Evolutionary conservation across 129 eudicot genomes (phyloP).

Genomic region (Escallonia herrerae): DNA sequence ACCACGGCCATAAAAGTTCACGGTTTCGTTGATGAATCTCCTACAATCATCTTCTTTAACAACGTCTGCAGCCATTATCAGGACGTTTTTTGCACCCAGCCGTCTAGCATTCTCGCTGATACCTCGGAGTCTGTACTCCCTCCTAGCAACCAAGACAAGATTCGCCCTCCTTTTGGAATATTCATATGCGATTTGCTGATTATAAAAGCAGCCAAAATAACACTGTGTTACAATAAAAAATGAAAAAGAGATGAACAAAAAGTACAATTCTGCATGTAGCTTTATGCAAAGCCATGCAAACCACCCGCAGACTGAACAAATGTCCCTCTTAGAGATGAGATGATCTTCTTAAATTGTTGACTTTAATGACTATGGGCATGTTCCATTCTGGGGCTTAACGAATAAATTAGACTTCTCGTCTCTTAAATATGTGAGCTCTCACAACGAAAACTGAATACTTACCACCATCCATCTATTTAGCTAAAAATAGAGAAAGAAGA

Average conservation of each 20-base stretch:
- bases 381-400: too few relatives aligned
- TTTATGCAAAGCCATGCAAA: too few relatives aligned
- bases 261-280: too few relatives aligned
- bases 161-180: slow-evolving; percentile 78
- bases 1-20: slow-evolving; percentile 64
- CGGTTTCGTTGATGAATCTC: slow-evolving; percentile 67
- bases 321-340: too few relatives aligned
- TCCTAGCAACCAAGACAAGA: slow-evolving; percentile 84
- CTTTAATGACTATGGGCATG: too few relatives aligned
- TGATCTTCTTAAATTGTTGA: too few relatives aligned
- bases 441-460: too few relatives aligned
- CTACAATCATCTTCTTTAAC: slow-evolving; percentile 91
- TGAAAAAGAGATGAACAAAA: not conserved
- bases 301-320: too few relatives aligned
- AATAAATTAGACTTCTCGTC: too few relatives aligned
- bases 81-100: slow-evolving; percentile 69
- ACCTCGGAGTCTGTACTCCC: slow-evolving; percentile 70
- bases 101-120: slow-evolving; percentile 73
- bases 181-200: slow-evolving; percentile 92
- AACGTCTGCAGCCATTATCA: slow-evolving; percentile 89
- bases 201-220: not conserved
- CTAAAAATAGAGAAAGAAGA: too few relatives aligned
- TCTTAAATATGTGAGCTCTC: too few relatives aligned
- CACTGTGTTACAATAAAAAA: not conserved
- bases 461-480: too few relatives aligned